Evolutionary conservation across 345 rosid species (phyloP).

Genomic region (Eucalyptus tenuipes): DNA sequence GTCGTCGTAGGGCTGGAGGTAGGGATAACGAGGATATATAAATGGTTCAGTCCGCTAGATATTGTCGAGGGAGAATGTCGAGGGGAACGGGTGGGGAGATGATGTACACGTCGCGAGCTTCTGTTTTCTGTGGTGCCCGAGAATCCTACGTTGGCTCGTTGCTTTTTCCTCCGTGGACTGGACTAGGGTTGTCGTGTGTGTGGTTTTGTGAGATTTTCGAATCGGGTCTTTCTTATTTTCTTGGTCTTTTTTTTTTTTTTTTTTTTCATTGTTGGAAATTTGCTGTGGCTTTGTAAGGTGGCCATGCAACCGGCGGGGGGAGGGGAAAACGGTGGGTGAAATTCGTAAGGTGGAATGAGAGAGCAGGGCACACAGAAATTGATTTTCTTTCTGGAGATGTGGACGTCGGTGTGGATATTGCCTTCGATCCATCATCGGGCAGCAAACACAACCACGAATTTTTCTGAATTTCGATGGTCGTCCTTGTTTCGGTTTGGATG

Average conservation of each 20-base stretch:
- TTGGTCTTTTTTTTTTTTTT: background rate
- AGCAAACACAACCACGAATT: background rate
- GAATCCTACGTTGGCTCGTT: constrained; percentile 17
- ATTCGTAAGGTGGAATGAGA: background rate
- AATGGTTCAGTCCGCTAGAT: background rate
- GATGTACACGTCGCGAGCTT: constrained; percentile 5
- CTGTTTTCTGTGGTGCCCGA: constrained; percentile 22
- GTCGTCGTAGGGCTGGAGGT: background rate
- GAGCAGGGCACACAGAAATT: background rate
- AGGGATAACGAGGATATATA: background rate
- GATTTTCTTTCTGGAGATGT: background rate
- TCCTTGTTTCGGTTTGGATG: background rate
- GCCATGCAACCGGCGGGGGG: background rate
- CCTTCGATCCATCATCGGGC: background rate
- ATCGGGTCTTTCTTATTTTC: background rate
- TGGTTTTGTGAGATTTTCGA: background rate
- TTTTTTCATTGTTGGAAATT: background rate
- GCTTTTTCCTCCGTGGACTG: background rate
- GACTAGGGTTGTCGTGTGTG: background rate
- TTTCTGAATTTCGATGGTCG: background rate
- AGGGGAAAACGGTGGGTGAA: background rate
- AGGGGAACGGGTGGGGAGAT: constrained; percentile 8
- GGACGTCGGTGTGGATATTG: background rate
- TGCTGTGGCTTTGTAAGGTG: background rate
- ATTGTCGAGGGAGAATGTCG: background rate